Evolutionary conservation across 805 yeast species (phyloP).

Genomic region (Lachancea meyersii): DNA sequence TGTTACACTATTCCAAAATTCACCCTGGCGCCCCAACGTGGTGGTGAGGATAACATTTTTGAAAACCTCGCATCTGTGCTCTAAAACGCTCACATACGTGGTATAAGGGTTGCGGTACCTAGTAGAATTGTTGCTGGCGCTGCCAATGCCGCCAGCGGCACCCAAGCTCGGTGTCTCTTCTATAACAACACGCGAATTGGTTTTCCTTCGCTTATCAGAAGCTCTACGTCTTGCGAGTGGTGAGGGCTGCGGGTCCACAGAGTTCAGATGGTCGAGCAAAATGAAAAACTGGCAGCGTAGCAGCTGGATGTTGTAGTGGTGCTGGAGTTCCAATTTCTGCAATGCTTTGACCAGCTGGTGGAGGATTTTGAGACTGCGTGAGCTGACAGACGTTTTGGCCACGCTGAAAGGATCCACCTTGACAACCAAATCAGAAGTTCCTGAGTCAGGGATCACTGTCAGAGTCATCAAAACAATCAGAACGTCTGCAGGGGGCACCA

Average conservation of each 20-base stretch:
- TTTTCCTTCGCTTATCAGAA: slow-evolving; percentile 13
- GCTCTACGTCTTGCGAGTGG: neutral
- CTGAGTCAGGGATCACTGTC: slow-evolving; percentile 31
- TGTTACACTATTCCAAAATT: slow-evolving; percentile 23
- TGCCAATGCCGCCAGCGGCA: too few species aligned
- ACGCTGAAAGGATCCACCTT: slow-evolving; percentile 24
- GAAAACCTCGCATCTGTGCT: slow-evolving; percentile 15
- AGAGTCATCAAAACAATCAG: slow-evolving; percentile 35
- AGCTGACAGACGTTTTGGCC: slow-evolving; percentile 27
- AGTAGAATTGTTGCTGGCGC: neutral
- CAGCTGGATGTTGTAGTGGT: slow-evolving; percentile 18
- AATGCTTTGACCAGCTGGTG: slow-evolving; percentile 14
- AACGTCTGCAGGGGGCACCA: slow-evolving; percentile 33
- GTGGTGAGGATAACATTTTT: slow-evolving; percentile 19
- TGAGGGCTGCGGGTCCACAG: neutral
- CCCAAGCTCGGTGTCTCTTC: neutral
- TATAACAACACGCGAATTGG: slow-evolving; percentile 9
- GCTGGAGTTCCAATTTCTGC: slow-evolving; percentile 13
- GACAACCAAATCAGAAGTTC: slow-evolving; percentile 22
- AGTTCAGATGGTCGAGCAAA: slow-evolving; percentile 2
- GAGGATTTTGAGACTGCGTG: slow-evolving; percentile 29
- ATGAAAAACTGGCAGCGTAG: slow-evolving; percentile 29
- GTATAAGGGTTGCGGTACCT: slow-evolving; percentile 4
- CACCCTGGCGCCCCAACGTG: slow-evolving; percentile 19
- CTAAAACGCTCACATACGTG: slow-evolving; percentile 23